Evolutionary conservation across 148 eudicot species (phyloP).

Genomic region (Fallopia convolvulus): DNA sequence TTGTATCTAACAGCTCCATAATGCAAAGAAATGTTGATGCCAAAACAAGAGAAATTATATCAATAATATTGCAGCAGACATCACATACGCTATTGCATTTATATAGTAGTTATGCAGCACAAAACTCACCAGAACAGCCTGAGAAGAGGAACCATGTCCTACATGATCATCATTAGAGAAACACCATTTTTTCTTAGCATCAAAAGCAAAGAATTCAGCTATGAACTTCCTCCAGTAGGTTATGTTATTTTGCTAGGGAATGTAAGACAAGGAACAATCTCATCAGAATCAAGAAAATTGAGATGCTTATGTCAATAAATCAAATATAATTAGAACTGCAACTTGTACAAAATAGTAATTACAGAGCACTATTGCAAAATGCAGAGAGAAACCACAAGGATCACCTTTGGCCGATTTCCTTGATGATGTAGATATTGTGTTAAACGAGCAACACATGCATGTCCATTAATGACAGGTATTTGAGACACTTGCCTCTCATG

Average conservation of each 20-base stretch:
- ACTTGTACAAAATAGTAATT: background rate
- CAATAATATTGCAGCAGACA: background rate
- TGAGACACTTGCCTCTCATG: slow-evolving; percentile 10
- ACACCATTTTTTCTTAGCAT: slow-evolving; percentile 42
- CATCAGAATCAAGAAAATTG: background rate
- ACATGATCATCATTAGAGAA: slow-evolving; percentile 22
- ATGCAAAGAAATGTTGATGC: background rate
- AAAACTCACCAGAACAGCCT: slow-evolving; percentile 25
- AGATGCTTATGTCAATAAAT: background rate
- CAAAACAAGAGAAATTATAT: background rate
- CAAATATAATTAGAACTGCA: background rate
- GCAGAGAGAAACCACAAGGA: slow-evolving; percentile 10
- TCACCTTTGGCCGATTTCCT: slow-evolving; percentile 34
- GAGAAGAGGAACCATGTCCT: slow-evolving; percentile 31
- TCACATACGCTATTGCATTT: background rate
- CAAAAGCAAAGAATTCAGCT: slow-evolving; percentile 28
- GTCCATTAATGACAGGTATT: slow-evolving; percentile 11
- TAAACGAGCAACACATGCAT: slow-evolving; percentile 24
- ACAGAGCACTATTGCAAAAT: background rate
- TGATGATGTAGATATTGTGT: slow-evolving; percentile 23
- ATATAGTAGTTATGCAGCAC: background rate
- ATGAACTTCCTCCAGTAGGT: slow-evolving; percentile 39
- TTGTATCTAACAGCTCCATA: background rate
- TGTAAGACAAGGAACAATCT: background rate
- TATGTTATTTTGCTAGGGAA: slow-evolving; percentile 37